These are phyloP conservation scores for Phytophthora uliginosa DNA, from an alignment of 352 stramenopile species.

Conservation along the genomic window DNA sequence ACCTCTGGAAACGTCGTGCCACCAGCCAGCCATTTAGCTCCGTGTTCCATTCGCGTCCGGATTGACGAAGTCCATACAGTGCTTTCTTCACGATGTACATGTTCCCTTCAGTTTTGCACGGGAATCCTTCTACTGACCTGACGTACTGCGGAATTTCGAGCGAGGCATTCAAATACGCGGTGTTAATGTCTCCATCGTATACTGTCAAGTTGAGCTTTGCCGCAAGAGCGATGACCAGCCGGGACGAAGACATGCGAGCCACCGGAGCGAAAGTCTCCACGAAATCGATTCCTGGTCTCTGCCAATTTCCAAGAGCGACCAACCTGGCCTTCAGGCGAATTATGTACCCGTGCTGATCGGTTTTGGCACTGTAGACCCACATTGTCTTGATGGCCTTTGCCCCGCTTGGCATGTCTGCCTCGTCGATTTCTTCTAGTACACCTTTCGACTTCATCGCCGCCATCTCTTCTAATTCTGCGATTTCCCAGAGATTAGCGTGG, in stretches of 20 bases:
- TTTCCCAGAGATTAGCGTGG: background rate
- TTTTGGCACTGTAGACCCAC: conserved; percentile 12
- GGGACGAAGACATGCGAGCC: conserved; percentile 5
- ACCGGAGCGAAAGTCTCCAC: background rate
- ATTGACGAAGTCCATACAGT: conserved; percentile 14
- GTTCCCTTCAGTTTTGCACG: background rate
- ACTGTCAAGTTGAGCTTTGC: background rate
- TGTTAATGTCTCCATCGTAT: conserved; percentile 11
- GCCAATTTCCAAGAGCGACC: conserved; percentile 6
- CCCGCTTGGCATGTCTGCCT: background rate
- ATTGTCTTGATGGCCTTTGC: background rate
- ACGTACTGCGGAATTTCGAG: conserved; percentile 3
- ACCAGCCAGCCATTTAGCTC: background rate
- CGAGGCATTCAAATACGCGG: conserved; percentile 7
- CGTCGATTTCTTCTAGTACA: conserved; percentile 3
- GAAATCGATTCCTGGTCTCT: conserved; percentile 9
- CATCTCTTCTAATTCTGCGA: conserved; percentile 7
- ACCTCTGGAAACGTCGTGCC: background rate
- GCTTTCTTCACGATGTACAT: conserved; percentile 15
- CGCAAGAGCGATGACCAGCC: background rate
- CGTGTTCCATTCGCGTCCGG: conserved; percentile 11
- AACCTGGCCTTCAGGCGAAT: conserved; percentile 5
- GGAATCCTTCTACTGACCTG: conserved; percentile 2
- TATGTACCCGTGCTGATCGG: conserved; percentile 4
- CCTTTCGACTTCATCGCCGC: background rate